Evolutionary conservation across 257 asterid genomes (phyloP), one percentile per base, ranked within the genome.

Genomic region (Datura wrightii): DNA sequence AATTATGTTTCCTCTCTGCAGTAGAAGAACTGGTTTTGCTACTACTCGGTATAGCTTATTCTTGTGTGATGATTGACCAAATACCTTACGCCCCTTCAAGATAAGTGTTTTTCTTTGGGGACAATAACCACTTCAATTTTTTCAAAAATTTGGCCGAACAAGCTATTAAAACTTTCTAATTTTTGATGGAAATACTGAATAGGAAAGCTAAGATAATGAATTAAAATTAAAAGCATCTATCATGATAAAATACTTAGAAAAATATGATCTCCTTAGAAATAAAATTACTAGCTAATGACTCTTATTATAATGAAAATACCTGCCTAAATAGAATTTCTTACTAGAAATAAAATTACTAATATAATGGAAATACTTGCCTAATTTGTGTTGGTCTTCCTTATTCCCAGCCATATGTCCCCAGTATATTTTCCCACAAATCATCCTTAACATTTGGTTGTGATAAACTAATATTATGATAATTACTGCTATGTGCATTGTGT

Each of bases 391-490:
- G 44, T 50, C 11, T 48, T 50, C 8, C 14, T 50, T 50, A 50
- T 50, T 24, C 42, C 81, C 3, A 4, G 79, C 42, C 80, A 50
- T 48, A 46, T 76, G 13, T 31, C 82, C 18, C 62, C 44, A 31
- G 24, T 76, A 46, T 24, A 34, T 48, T 74, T 24, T 50, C 7
- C 24, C 24, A 31, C 82, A 24, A 24, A 31, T 76, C 19, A 74
- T 74, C 59, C 59, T 5, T 19, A 74, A 44, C 41, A 74, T 46
- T 72, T 72, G 80, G 80, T 50, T 24, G 82, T 76, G 24, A 50
- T 50, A 76, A 76, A 76, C 42, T 76, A 76, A 76, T 50, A 31
- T 50, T 50, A 24, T 76, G 44, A 50, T 50, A 76, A 50, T 76
- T 50, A 50, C 82, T 24, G 82, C 59, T 76, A 76, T 50, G 46